Evolutionary conservation across 192 early-diverging fungal genomes (phyloP).

Genomic region (Coemansia sp.): DNA sequence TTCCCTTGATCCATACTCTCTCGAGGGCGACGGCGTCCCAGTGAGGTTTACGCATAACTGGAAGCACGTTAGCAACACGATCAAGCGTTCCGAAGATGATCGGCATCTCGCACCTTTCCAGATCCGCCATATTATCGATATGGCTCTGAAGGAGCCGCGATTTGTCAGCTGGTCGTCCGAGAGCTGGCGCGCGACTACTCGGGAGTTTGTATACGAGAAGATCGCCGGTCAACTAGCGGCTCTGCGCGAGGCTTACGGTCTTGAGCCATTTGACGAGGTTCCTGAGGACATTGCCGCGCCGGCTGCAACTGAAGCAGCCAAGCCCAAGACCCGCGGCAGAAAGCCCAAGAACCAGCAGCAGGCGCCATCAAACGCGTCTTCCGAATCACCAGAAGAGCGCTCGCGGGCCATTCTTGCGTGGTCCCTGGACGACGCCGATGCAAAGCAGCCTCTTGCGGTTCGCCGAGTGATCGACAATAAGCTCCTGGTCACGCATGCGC

Average conservation of each 20-base stretch:
- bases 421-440: slow-evolving; percentile 34
- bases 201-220: slow-evolving; percentile 57
- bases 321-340: slow-evolving; percentile 27
- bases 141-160: slow-evolving; percentile 49
- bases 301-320: neutral
- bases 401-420: slow-evolving; percentile 23
- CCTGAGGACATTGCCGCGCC: slow-evolving; percentile 15
- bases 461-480: slow-evolving; percentile 62
- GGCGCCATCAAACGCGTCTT: slow-evolving; percentile 5
- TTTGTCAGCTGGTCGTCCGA: slow-evolving; percentile 35
- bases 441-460: slow-evolving; percentile 21
- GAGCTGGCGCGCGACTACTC: slow-evolving; percentile 62
- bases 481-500: slow-evolving; percentile 67
- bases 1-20: slow-evolving; percentile 86
- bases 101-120: slow-evolving; percentile 48
- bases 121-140: slow-evolving; percentile 50
- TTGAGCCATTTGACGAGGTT: slow-evolving; percentile 19
- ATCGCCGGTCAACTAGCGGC: slow-evolving; percentile 58
- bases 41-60: slow-evolving; percentile 87
- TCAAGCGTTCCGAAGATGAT: slow-evolving; percentile 3
- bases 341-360: slow-evolving; percentile 29
- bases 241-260: slow-evolving; percentile 50
- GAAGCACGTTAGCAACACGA: slow-evolving; percentile 55
- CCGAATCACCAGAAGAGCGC: slow-evolving; percentile 1
- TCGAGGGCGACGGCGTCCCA: slow-evolving; percentile 87